A percentile compares a stretch with the other conserved stretches of the same genome.
Conservation (phyloP, 768 basidiomycete species). For the Clathrus columnatus region DNA sequence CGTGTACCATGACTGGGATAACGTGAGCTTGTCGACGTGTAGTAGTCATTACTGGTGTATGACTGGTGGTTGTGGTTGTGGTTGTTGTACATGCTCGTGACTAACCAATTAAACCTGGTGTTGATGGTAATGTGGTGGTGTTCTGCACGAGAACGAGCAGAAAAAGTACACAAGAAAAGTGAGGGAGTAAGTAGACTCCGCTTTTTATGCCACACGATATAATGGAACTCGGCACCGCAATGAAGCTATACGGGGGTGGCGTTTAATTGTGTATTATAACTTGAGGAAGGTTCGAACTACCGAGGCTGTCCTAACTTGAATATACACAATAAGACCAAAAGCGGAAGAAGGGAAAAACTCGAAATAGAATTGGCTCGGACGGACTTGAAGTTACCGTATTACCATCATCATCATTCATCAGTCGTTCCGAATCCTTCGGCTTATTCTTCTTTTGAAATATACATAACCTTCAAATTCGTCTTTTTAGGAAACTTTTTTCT, state of each 20-base stretch:
- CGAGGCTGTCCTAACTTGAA: background rate
- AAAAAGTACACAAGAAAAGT: background rate
- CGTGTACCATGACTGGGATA: background rate
- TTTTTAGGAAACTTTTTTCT: too few species aligned
- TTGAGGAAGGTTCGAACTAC: background rate
- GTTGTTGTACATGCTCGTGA: too few species aligned
- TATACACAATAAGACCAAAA: constrained; percentile 5
- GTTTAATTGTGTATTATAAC: constrained; percentile 2
- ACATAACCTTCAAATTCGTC: too few species aligned
- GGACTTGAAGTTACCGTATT: background rate
- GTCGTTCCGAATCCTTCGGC: too few species aligned
- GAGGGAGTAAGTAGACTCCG: background rate
- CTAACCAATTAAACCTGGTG: too few species aligned
- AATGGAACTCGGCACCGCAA: background rate
- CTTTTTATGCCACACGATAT: background rate
- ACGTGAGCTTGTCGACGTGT: background rate
- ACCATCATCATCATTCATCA: too few species aligned
- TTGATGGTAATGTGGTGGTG: too few species aligned
- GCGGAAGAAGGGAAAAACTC: constrained; percentile 5
- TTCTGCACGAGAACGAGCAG: too few species aligned
- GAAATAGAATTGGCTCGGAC: constrained; percentile 1
- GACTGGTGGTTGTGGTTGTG: too few species aligned
- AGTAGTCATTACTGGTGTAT: background rate
- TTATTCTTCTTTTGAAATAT: too few species aligned
- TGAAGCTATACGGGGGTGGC: background rate